These are phyloP conservation scores for Lasiosphaeria ovina DNA, from an alignment of 495 filamentous ascomycete species.

Conservation along the genomic window DNA sequence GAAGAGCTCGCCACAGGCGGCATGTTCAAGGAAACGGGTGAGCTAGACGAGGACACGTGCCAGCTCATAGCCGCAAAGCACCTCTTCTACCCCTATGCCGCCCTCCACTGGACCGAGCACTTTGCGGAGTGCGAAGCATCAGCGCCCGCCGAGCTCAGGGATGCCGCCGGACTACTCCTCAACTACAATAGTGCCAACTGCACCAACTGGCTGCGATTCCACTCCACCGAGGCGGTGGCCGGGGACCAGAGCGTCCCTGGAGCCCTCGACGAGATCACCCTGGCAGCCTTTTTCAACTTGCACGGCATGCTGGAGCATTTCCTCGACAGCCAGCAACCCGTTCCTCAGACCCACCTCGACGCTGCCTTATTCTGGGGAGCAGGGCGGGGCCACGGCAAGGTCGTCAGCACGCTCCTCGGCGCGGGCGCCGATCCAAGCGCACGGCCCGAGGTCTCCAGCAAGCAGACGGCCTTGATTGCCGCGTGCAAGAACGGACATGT, in stretches of 20 bases:
- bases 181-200: constrained; percentile 8
- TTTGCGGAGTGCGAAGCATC: constrained; percentile 5
- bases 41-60: constrained; percentile 9
- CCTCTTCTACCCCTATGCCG: constrained; percentile 19
- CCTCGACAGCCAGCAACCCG: background rate
- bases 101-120: constrained; percentile 24
- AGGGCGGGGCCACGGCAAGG: constrained; percentile 10
- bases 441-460: background rate
- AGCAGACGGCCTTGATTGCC: constrained; percentile 15
- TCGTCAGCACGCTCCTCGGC: constrained; percentile 15
- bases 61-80: constrained; percentile 8
- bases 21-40: constrained; percentile 1
- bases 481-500: constrained; percentile 17
- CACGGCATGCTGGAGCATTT: constrained; percentile 1
- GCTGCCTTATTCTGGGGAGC: constrained; percentile 21
- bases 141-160: constrained; percentile 4
- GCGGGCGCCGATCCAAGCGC: constrained; percentile 9
- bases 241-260: constrained; percentile 6
- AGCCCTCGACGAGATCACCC: constrained; percentile 7
- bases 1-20: background rate
- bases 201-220: constrained; percentile 23
- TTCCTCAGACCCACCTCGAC: background rate
- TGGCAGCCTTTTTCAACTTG: constrained; percentile 21
- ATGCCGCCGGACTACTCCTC: constrained; percentile 8
- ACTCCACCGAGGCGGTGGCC: constrained; percentile 10